phyloP scores from a whole-genome alignment of 768 basidiomycete species.

The Lentinula raphanica region DNA sequence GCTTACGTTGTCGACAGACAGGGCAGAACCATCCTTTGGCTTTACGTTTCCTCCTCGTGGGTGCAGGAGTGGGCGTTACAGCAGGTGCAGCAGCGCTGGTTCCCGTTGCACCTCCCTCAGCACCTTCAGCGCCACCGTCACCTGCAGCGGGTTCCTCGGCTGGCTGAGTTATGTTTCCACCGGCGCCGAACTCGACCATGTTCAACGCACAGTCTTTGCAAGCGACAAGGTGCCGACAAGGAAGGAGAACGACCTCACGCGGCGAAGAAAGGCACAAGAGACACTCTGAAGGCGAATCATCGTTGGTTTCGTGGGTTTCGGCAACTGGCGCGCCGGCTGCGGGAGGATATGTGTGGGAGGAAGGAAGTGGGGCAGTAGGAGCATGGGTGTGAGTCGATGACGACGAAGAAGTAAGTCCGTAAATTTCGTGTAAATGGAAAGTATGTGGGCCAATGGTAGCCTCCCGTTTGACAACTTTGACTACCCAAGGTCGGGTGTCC shows the following conservation, averaged over 20 bases:
- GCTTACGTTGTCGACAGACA: slow-evolving; percentile 90
- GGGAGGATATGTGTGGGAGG: slow-evolving; percentile 46
- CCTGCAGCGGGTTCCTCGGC: slow-evolving; percentile 31
- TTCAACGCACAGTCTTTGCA: slow-evolving; percentile 94
- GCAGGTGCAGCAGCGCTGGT: background rate
- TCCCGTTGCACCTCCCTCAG: slow-evolving; percentile 16
- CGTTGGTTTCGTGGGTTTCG: slow-evolving; percentile 20
- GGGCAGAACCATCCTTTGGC: slow-evolving; percentile 98
- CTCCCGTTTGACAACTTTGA: slow-evolving; percentile 89
- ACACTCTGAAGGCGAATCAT: slow-evolving; percentile 82
- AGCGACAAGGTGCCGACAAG: slow-evolving; percentile 90
- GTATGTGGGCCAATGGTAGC: slow-evolving; percentile 91
- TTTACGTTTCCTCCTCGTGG: slow-evolving; percentile 74
- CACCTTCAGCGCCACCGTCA: slow-evolving; percentile 19
- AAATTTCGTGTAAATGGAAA: slow-evolving; percentile 95
- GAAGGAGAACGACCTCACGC: slow-evolving; percentile 87
- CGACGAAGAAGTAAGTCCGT: slow-evolving; percentile 69
- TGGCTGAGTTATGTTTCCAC: slow-evolving; percentile 72
- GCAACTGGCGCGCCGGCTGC: slow-evolving; percentile 18
- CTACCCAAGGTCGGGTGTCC: slow-evolving; percentile 79
- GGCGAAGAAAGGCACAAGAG: slow-evolving; percentile 85
- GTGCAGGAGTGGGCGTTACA: slow-evolving; percentile 8
- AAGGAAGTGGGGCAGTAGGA: slow-evolving; percentile 33
- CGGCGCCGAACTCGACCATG: slow-evolving; percentile 97
- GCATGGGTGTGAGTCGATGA: slow-evolving; percentile 25